phyloP scores from a whole-genome alignment of 495 filamentous ascomycete species.

The Xylaria scruposa region DNA sequence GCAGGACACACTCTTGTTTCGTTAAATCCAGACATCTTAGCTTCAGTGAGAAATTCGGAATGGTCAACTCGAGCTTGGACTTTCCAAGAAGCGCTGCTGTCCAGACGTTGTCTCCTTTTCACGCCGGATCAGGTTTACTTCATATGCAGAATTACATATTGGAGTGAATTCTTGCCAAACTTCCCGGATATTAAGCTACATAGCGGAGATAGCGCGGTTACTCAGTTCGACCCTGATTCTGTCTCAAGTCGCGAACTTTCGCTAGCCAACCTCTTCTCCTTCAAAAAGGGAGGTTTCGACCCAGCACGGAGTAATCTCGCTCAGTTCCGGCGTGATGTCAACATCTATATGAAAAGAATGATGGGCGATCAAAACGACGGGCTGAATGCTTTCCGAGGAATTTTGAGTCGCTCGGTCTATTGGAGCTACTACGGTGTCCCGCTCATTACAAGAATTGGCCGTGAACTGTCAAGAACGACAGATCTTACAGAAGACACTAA shows the following conservation, averaged over 20 bases:
- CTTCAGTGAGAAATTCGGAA: neutral
- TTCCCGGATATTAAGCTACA: neutral
- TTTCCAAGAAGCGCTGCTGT: constrained; percentile 2
- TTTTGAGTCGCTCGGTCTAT: neutral
- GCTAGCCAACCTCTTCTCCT: neutral
- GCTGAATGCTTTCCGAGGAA: constrained; percentile 7
- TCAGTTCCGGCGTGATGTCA: neutral
- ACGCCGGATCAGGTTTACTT: constrained; percentile 5
- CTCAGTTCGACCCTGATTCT: constrained; percentile 6
- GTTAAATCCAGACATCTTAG: neutral
- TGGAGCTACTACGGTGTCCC: constrained; percentile 10
- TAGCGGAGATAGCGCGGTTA: neutral
- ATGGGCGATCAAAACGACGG: constrained; percentile 15
- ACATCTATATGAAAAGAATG: constrained; percentile 1
- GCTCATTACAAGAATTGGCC: neutral
- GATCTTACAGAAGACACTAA: neutral
- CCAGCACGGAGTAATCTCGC: neutral
- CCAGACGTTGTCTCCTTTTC: constrained; percentile 5
- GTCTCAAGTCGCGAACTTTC: neutral
- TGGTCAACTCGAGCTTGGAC: constrained; percentile 18
- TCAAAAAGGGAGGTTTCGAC: constrained; percentile 4
- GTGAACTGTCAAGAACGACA: neutral
- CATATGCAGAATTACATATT: neutral
- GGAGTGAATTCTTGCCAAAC: constrained; percentile 9
- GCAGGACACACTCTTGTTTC: constrained; percentile 16